Evolutionary conservation across 1,284 basidiomycete genomes (phyloP).

Genomic region (Ceratobasidium sp.): DNA sequence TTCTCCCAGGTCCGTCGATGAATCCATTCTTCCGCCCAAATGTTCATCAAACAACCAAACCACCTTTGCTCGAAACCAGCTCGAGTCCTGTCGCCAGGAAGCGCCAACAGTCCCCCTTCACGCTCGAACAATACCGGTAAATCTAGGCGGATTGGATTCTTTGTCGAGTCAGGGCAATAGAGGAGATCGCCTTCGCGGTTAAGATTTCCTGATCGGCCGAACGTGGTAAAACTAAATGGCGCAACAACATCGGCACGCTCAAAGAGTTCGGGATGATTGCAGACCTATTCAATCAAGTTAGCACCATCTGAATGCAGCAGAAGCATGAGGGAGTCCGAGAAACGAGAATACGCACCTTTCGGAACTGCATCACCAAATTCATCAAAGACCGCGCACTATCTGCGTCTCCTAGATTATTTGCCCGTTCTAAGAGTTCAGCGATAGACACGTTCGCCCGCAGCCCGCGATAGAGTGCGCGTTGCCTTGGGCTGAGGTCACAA

Average conservation of each 20-base stretch:
- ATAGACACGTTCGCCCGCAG: slow-evolving; percentile 94
- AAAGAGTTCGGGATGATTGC: slow-evolving; percentile 98
- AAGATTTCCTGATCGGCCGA: slow-evolving; percentile 82
- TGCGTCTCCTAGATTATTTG: slow-evolving; percentile 86
- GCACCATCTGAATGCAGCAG: slow-evolving; percentile 36
- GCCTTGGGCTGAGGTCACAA: slow-evolving; percentile 93
- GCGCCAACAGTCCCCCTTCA: slow-evolving; percentile 76
- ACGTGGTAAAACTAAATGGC: slow-evolving; percentile 88
- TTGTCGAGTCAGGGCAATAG: slow-evolving; percentile 82
- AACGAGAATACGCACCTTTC: slow-evolving; percentile 68
- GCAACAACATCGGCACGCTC: slow-evolving; percentile 96
- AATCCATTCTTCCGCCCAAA: slow-evolving; percentile 89
- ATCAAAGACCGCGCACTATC: slow-evolving; percentile 93
- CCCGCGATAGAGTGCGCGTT: slow-evolving; percentile 91
- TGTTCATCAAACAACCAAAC: slow-evolving; percentile 80
- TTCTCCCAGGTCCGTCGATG: slow-evolving; percentile 71
- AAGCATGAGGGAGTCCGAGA: background rate
- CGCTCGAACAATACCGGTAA: slow-evolving; percentile 82
- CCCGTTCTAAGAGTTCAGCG: slow-evolving; percentile 92
- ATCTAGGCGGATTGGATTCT: slow-evolving; percentile 82
- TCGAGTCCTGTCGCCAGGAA: slow-evolving; percentile 67
- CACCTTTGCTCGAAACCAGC: slow-evolving; percentile 67
- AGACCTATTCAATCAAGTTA: slow-evolving; percentile 65
- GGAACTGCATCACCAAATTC: slow-evolving; percentile 99
- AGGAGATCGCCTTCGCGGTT: slow-evolving; percentile 87